Percentiles rank a stretch among this genome's conserved stretches.
phyloP scores from a whole-genome alignment of 345 rosid species.

The Eucalyptus microcorys region DNA sequence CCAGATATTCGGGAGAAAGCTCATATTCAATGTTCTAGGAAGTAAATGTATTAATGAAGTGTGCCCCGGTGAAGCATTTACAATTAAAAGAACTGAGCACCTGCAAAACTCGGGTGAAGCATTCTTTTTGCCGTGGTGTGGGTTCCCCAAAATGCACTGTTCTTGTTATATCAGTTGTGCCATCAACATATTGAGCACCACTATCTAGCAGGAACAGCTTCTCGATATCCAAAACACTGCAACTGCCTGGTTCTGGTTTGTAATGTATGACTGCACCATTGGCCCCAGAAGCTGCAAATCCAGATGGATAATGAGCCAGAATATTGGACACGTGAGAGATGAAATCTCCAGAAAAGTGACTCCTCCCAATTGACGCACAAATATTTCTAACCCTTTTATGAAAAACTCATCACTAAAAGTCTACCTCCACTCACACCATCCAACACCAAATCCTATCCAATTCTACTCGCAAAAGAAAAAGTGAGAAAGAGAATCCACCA shows the following conservation, averaged over 20 bases:
- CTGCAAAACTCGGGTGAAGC: slow-evolving; percentile 91
- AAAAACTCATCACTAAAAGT: background rate
- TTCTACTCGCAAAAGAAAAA: background rate
- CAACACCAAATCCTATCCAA: background rate
- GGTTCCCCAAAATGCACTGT: slow-evolving; percentile 91
- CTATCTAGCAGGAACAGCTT: slow-evolving; percentile 84
- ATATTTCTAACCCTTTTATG: background rate
- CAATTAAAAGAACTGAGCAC: slow-evolving; percentile 9
- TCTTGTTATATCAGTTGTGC: slow-evolving; percentile 94
- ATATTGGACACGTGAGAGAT: background rate
- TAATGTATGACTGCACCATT: slow-evolving; percentile 97
- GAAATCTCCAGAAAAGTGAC: background rate
- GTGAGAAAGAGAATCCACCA: background rate
- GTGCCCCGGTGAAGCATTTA: background rate
- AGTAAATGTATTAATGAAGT: background rate
- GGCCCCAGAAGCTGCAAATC: slow-evolving; percentile 75
- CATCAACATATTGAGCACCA: slow-evolving; percentile 94
- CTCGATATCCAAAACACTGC: slow-evolving; percentile 61
- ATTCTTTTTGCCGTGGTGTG: slow-evolving; percentile 66
- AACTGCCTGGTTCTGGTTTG: slow-evolving; percentile 72
- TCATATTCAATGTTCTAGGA: background rate
- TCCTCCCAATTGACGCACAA: background rate
- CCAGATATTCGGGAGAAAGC: background rate
- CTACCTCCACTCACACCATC: background rate
- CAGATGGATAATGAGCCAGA: background rate